Percentiles rank a stretch among this genome's conserved stretches.
phyloP scores from a whole-genome alignment of 331 rosid genomes.

The Acacia concinna region DNA sequence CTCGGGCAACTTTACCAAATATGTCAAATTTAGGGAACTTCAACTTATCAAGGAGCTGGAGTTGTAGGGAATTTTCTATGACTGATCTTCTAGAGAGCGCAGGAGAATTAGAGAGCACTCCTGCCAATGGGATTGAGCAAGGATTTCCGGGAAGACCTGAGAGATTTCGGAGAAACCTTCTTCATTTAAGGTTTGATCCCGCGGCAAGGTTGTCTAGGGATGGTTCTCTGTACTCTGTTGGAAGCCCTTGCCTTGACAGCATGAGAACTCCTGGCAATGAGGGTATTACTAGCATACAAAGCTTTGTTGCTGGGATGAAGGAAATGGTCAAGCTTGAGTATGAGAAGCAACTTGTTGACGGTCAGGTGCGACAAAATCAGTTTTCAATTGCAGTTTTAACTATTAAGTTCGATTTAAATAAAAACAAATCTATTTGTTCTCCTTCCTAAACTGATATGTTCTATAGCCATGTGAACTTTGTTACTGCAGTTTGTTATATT shows the following conservation, averaged over 20 bases:
- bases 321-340: constrained; percentile 83
- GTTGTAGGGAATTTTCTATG: constrained; percentile 61
- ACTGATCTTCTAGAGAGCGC: constrained; percentile 52
- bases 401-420: constrained; percentile 2
- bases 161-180: constrained; percentile 54
- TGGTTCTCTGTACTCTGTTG: constrained; percentile 74
- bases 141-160: constrained; percentile 92
- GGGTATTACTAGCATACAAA: constrained; percentile 75
- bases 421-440: not conserved
- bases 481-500: too few relatives aligned
- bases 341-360: constrained; percentile 66
- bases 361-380: constrained; percentile 59
- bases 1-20: constrained; percentile 34
- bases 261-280: constrained; percentile 56
- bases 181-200: constrained; percentile 48
- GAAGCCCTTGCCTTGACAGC: constrained; percentile 66
- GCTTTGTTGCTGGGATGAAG: constrained; percentile 86
- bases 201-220: constrained; percentile 47
- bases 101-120: constrained; percentile 60
- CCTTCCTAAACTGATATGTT: not conserved
- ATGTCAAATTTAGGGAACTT: constrained; percentile 46
- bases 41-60: constrained; percentile 81
- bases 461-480: too few relatives aligned
- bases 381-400: not conserved
- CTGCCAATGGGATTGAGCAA: constrained; percentile 62